Evolutionary conservation across 768 basidiomycete genomes (phyloP).

Genomic region (Boletus huronensis): DNA sequence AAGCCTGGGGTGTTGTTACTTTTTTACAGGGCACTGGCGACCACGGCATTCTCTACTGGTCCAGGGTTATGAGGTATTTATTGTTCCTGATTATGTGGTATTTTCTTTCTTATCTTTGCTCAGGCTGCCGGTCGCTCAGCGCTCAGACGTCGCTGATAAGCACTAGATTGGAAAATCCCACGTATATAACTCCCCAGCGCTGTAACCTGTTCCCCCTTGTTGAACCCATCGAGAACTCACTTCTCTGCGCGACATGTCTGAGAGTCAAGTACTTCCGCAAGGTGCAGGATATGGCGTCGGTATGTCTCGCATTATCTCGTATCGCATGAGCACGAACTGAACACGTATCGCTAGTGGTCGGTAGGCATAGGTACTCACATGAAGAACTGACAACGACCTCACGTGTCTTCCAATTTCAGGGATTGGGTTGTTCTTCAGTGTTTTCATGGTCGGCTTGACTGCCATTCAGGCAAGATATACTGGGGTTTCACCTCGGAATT

Average conservation of each 20-base stretch:
- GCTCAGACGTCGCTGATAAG: constrained; percentile 17
- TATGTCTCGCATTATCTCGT: constrained; percentile 30
- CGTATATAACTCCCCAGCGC: constrained; percentile 10
- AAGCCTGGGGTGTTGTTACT: too few relatives aligned
- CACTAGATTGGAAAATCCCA: not conserved
- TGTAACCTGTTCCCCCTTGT: not conserved
- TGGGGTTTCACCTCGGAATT: constrained; percentile 67
- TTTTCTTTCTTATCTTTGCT: constrained; percentile 15
- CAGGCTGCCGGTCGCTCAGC: not conserved
- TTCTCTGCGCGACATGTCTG: constrained; percentile 20
- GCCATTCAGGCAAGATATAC: constrained; percentile 85
- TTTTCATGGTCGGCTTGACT: constrained; percentile 74
- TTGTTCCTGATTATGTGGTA: not conserved
- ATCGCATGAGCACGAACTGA: not conserved
- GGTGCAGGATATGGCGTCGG: constrained; percentile 86
- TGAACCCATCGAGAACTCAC: not conserved
- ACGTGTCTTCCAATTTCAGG: constrained; percentile 40
- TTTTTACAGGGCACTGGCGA: not conserved
- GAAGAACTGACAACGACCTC: not conserved
- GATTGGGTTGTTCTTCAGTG: constrained; percentile 86
- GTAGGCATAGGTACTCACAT: constrained; percentile 27
- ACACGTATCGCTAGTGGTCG: constrained; percentile 42
- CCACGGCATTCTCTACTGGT: not conserved
- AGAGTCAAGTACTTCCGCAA: constrained; percentile 56
- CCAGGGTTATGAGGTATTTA: not conserved